A percentile compares a stretch with the other conserved stretches of the same genome.
phyloP scores from a whole-genome alignment of 78 protist genomes.

The Dictyostelium purpureum region DNA sequence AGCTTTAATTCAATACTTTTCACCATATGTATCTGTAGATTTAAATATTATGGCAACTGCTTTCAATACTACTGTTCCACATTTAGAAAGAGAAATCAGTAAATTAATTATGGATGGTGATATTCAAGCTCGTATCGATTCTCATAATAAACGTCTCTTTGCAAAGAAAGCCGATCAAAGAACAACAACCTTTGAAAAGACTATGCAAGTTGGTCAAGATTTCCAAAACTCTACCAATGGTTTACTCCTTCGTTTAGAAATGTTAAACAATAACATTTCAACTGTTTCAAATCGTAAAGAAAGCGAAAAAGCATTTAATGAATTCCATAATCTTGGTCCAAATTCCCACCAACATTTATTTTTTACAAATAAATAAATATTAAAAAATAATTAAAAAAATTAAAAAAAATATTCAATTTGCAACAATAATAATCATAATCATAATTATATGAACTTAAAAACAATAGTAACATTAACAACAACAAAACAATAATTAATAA shows the following conservation, averaged over 20 bases:
- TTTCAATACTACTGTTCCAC: conserved; percentile 60
- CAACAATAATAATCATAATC: no score
- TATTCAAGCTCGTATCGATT: conserved; percentile 92
- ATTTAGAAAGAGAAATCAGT: conserved; percentile 83
- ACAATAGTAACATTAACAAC: no score
- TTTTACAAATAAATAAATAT: neutral
- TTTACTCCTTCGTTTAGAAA: conserved; percentile 80
- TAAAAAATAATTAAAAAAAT: neutral
- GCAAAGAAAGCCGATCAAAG: conserved; percentile 83
- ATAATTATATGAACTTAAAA: no score
- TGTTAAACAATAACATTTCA: conserved; percentile 55
- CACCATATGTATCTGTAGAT: conserved; percentile 87
- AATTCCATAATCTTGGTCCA: neutral
- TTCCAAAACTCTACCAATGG: conserved; percentile 66
- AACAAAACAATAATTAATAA: no score
- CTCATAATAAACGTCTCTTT: conserved; percentile 84
- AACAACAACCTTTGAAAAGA: conserved; percentile 78
- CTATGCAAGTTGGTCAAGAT: conserved; percentile 75
- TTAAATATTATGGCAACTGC: conserved; percentile 88
- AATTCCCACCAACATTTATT: neutral
- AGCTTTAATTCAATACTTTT: conserved; percentile 89
- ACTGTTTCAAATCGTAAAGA: neutral
- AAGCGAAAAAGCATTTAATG: neutral
- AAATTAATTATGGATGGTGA: conserved; percentile 83
- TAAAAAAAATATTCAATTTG: neutral